Base-by-base conservation (phyloP, 1,284 basidiomycete genomes). In the Anthracocystis panici-leucophaei region DNA sequence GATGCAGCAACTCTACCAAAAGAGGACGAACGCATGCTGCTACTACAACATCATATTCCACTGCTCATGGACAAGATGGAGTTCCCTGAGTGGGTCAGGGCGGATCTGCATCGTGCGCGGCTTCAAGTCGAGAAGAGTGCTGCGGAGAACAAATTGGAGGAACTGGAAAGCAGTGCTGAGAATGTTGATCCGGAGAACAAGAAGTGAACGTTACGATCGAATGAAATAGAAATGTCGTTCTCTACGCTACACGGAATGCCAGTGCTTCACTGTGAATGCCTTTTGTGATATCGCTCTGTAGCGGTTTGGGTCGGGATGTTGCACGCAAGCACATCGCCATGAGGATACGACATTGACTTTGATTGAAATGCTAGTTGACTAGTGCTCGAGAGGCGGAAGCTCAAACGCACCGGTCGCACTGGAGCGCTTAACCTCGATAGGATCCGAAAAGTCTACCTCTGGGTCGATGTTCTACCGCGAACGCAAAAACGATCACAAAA, bases 381-480 rank as follows among this genome's bases (percentile, higher is more conserved):
- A 75, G 48, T 53, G 51, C 16, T 67, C 60, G 2, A 76, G 53
- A 38, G 65, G 35, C 5, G 65, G 68, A 4, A 76, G 69, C 49
- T 65, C 69, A 57, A 76, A 76, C 3, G 45, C 29, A 5, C 62
- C 69, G 6, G 45, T 57, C 29, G 68, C 42, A 45, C 46, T 52
- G n/a, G 60, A 67, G 18, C 74, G 64, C 51, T 72, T 65, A 25
- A 76, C 45, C 62, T 72, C 65, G 31, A 72, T 65, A 18, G 74
- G 67, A 8, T 61, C 63, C 5, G 50, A 60, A 21, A 76, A 72
- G 56, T 76, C 74, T 10, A 62, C 57, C 35, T 71, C 55, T 2
- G 74, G 74, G 56, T 76, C 69, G 44, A 76, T 72, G 59, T 48
- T 62, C 74, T 76, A 50, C 25, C 10, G n/a, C n/a, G n/a, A n/a